A percentile compares a stretch with the other conserved stretches of the same genome.
phyloP scores from a whole-genome alignment of 257 asterid species.

The Pogostemon cablin region DNA sequence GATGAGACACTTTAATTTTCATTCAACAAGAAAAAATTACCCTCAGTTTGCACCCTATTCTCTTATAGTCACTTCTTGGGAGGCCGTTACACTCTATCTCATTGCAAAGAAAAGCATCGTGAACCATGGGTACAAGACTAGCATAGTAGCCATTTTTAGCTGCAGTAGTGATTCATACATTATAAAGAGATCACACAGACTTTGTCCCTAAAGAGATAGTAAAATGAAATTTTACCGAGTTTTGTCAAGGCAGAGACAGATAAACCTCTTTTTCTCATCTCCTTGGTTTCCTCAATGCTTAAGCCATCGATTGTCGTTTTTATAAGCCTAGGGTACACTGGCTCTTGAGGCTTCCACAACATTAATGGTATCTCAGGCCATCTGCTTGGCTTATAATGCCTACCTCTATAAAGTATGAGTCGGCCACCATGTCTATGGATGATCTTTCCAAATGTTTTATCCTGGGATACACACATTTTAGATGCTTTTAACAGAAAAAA shows the following conservation, averaged over 20 bases:
- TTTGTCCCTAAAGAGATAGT: conserved; percentile 5
- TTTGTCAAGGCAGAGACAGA: conserved; percentile 68
- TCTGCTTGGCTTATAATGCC: conserved; percentile 62
- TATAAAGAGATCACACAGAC: background rate
- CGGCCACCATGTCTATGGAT: conserved; percentile 77
- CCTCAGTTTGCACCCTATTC: conserved; percentile 90
- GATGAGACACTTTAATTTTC: background rate
- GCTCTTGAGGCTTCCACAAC: conserved; percentile 98
- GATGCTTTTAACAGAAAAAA: conserved; percentile 13
- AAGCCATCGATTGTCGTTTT: conserved; percentile 86
- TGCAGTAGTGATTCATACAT: conserved; percentile 40
- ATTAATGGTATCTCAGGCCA: conserved; percentile 76
- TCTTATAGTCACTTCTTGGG: conserved; percentile 79
- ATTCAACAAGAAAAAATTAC: conserved; percentile 36
- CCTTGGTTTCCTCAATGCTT: conserved; percentile 83
- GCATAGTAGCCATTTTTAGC: conserved; percentile 95
- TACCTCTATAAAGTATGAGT: conserved; percentile 73
- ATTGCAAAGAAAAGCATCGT: conserved; percentile 82
- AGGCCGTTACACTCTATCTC: conserved; percentile 91
- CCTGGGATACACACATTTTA: conserved; percentile 48
- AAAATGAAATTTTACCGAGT: conserved; percentile 58
- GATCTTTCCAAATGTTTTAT: conserved; percentile 81
- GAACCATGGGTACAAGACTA: conserved; percentile 85
- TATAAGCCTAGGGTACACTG: conserved; percentile 86
- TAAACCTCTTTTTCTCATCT: conserved; percentile 78